These are phyloP conservation scores for Aureobasidium sp. DNA, from an alignment of 2,329 filamentous ascomycete species.

Conservation along the genomic window DNA sequence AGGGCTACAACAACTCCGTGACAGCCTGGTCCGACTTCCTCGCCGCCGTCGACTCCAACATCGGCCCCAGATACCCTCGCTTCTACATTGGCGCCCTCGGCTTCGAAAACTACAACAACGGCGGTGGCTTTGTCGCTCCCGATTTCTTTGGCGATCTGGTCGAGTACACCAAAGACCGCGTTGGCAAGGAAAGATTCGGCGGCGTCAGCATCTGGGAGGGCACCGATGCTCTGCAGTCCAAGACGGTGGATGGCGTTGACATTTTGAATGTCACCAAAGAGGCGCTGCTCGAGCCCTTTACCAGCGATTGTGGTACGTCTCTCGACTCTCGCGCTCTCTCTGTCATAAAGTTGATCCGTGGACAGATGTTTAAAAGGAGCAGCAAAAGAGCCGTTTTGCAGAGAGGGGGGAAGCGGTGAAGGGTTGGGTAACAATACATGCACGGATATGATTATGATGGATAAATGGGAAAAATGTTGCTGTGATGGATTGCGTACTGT, in stretches of 20 bases:
- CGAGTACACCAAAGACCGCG: background rate
- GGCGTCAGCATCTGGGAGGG: conserved; percentile 11
- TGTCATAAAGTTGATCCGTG: background rate
- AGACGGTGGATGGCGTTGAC: background rate
- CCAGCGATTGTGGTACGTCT: conserved; percentile 10
- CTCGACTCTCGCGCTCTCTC: background rate
- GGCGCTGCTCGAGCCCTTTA: conserved; percentile 1
- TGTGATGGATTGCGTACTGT: background rate
- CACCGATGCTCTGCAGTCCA: background rate
- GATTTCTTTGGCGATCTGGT: background rate
- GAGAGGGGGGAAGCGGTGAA: background rate
- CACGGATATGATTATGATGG: background rate
- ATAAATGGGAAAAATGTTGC: background rate
- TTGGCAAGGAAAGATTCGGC: background rate
- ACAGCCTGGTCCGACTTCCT: conserved; percentile 3
- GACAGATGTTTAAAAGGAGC: conserved; percentile 1
- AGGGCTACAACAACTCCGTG: conserved; percentile 9
- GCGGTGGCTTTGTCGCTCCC: background rate
- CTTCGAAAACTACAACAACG: conserved; percentile 5
- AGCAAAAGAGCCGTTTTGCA: background rate
- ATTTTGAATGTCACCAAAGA: conserved; percentile 4
- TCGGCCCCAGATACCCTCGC: background rate
- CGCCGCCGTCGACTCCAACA: background rate
- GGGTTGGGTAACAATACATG: background rate
- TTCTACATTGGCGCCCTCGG: conserved; percentile 10